Evolutionary conservation across 345 rosid species (phyloP).

Genomic region (Eucalyptus caleyi): DNA sequence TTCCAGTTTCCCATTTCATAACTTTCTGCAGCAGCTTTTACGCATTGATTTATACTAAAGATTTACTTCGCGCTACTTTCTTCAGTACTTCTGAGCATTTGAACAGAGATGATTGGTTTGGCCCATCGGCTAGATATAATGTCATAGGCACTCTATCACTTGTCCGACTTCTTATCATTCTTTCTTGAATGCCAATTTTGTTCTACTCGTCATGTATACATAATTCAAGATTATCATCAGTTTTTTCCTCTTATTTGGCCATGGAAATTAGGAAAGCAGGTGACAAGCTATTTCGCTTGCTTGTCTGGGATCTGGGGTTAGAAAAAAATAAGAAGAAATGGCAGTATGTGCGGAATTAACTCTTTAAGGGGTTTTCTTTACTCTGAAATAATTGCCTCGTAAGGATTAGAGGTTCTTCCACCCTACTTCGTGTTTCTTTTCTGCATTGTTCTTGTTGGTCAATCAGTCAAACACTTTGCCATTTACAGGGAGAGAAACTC

Average conservation of each 20-base stretch:
- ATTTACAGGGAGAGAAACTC: background rate
- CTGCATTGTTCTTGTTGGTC: background rate
- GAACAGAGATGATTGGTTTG: background rate
- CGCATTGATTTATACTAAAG: background rate
- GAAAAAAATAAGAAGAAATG: background rate
- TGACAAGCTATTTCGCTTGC: background rate
- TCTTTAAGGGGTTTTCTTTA: background rate
- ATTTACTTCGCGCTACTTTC: background rate
- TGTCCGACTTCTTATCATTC: background rate
- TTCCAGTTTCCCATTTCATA: background rate
- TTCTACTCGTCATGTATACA: background rate
- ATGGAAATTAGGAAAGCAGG: background rate
- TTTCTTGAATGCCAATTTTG: background rate
- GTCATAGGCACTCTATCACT: background rate
- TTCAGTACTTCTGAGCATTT: background rate
- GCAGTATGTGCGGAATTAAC: background rate
- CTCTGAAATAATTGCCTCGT: background rate
- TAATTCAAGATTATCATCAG: background rate
- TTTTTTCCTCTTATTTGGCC: background rate
- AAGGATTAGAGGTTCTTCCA: rapidly evolving
- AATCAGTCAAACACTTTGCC: background rate
- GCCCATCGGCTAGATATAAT: background rate
- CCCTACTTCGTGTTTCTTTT: background rate
- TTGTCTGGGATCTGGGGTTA: background rate
- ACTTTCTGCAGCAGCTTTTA: background rate